phyloP scores from a whole-genome alignment of 768 basidiomycete genomes.

The Rhodotorula sphaerocarpa region DNA sequence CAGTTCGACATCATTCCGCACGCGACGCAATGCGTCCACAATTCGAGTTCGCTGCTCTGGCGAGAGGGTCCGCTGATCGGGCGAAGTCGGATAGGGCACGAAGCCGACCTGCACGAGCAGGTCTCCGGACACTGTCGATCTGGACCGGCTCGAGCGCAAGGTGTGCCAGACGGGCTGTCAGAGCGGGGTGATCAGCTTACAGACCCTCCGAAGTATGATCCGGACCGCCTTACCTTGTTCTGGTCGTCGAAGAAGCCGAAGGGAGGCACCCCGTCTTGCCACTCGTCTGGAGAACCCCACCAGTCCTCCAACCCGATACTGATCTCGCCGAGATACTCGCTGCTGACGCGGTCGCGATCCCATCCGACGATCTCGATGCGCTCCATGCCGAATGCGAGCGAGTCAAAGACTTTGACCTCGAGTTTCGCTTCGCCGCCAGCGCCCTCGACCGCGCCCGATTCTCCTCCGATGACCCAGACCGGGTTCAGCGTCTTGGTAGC shows the following conservation, averaged over 20 bases:
- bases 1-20: constrained; percentile 47
- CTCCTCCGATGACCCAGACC: constrained; percentile 24
- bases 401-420: constrained; percentile 28
- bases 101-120: constrained; percentile 60
- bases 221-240: constrained; percentile 63
- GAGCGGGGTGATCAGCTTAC: background rate
- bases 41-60: constrained; percentile 45
- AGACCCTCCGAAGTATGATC: too few species aligned
- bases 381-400: constrained; percentile 15
- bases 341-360: constrained; percentile 78
- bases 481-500: constrained; percentile 35
- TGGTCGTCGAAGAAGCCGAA: constrained; percentile 53
- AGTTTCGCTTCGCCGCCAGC: constrained; percentile 22
- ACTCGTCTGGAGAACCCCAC: constrained; percentile 48
- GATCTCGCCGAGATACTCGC: constrained; percentile 89
- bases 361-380: constrained; percentile 74
- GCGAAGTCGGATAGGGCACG: constrained; percentile 38
- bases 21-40: constrained; percentile 33
- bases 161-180: constrained; percentile 49
- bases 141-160: constrained; percentile 50
- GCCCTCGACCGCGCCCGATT: background rate
- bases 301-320: constrained; percentile 70
- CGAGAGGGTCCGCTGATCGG: constrained; percentile 40
- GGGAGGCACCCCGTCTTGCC: constrained; percentile 46
- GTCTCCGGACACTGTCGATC: constrained; percentile 51